Conservation (phyloP, 2,329 filamentous ascomycete genomes). For the Cladorrhinum sp. region DNA sequence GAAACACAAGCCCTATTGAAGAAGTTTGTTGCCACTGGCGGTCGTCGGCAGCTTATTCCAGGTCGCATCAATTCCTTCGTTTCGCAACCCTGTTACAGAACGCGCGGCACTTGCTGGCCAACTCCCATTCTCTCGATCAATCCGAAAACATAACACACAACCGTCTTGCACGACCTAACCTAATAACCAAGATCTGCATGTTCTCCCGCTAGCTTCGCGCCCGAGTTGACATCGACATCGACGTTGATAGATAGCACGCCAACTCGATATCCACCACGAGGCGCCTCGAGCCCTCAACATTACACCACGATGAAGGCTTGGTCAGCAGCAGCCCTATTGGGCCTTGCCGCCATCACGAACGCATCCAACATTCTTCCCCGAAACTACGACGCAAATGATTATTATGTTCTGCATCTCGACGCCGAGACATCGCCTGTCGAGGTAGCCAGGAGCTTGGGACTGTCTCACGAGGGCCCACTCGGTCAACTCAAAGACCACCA, state of each 20-base stretch:
- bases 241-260: slow-evolving; percentile 4
- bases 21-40: slow-evolving; percentile 1
- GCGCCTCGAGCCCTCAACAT: slow-evolving; percentile 14
- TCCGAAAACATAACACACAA: neutral
- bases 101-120: slow-evolving; percentile 1
- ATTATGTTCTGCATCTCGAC: slow-evolving; percentile 86
- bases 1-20: neutral
- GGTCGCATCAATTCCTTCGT: slow-evolving; percentile 6
- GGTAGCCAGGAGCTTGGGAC: slow-evolving; percentile 69
- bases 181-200: neutral
- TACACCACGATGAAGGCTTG: slow-evolving; percentile 46
- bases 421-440: slow-evolving; percentile 61
- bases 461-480: slow-evolving; percentile 77
- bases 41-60: neutral
- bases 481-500: slow-evolving; percentile 78
- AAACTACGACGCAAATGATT: slow-evolving; percentile 79
- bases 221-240: neutral
- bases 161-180: neutral
- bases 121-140: neutral
- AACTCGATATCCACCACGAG: slow-evolving; percentile 8
- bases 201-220: neutral
- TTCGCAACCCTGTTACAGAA: slow-evolving; percentile 4
- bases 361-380: slow-evolving; percentile 53
- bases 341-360: slow-evolving; percentile 51
- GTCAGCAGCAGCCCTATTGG: slow-evolving; percentile 45